phyloP scores from a whole-genome alignment of 2,329 filamentous ascomycete genomes.

The Talaromyces funiculosus region DNA sequence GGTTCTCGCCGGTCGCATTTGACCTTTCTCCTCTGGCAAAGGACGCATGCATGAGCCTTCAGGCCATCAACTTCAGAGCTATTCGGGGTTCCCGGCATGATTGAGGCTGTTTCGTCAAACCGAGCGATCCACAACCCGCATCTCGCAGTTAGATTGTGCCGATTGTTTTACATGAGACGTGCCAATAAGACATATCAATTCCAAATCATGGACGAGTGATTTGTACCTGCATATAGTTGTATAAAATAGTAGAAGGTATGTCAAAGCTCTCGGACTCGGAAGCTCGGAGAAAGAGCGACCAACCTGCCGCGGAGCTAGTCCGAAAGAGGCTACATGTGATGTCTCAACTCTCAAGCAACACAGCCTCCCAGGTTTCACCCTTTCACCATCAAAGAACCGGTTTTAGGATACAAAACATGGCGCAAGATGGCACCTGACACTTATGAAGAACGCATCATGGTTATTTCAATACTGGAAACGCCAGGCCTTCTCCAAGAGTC shows the following conservation, averaged over 20 bases:
- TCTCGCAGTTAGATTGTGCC: background rate
- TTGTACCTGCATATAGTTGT: too few relatives aligned
- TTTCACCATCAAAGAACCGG: background rate
- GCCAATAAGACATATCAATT: background rate
- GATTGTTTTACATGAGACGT: too few relatives aligned
- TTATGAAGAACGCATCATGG: background rate
- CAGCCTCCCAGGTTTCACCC: slow-evolving; percentile 1
- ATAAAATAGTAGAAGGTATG: too few relatives aligned
- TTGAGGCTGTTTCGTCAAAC: background rate
- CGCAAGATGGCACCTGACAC: background rate
- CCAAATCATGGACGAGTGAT: background rate
- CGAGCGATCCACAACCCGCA: background rate
- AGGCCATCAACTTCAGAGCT: background rate
- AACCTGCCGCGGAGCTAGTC: background rate
- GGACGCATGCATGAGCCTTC: slow-evolving; percentile 12
- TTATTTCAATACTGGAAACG: background rate
- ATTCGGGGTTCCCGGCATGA: slow-evolving; percentile 2
- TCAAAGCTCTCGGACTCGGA: background rate
- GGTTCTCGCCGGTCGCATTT: slow-evolving; percentile 14
- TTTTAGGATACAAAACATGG: background rate
- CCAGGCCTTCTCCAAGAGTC: background rate
- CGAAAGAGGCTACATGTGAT: background rate
- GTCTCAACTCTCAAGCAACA: background rate
- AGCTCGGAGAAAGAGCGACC: background rate
- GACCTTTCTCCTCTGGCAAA: slow-evolving; percentile 15